Conservation (phyloP, 805 yeast genomes). For the Candida endomychidarum region DNA sequence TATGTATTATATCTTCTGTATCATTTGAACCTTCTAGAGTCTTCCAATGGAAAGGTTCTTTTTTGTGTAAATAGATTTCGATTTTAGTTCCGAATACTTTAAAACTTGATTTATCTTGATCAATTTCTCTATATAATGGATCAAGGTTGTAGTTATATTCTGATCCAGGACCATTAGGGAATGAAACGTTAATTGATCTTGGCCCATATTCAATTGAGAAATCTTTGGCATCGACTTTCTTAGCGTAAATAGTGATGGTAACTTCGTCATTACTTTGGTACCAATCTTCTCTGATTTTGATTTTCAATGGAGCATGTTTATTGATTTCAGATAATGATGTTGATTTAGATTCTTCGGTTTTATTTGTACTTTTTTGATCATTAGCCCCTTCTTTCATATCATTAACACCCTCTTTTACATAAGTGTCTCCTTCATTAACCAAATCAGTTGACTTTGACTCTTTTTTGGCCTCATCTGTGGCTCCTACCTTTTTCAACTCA, state of each 20-base stretch:
- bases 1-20: slow-evolving; percentile 6
- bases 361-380: neutral
- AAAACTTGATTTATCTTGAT: slow-evolving; percentile 42
- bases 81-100: slow-evolving; percentile 69
- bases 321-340: slow-evolving; percentile 34
- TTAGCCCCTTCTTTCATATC: neutral
- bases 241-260: slow-evolving; percentile 69
- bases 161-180: slow-evolving; percentile 49
- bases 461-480: neutral
- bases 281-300: slow-evolving; percentile 42
- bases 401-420: no score
- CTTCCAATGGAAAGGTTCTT: slow-evolving; percentile 50
- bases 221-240: slow-evolving; percentile 55
- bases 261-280: slow-evolving; percentile 63
- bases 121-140: slow-evolving; percentile 54
- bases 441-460: neutral
- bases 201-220: slow-evolving; percentile 40
- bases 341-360: slow-evolving; percentile 13
- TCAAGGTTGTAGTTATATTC: slow-evolving; percentile 59
- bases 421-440: no score
- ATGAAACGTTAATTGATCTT: slow-evolving; percentile 40
- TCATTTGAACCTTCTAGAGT: slow-evolving; percentile 38
- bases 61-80: slow-evolving; percentile 63
- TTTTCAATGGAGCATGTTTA: slow-evolving; percentile 38
- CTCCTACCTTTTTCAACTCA: slow-evolving; percentile 10